Conservation (phyloP, 306 rosid genomes). For the Corylus avellana region DNA sequence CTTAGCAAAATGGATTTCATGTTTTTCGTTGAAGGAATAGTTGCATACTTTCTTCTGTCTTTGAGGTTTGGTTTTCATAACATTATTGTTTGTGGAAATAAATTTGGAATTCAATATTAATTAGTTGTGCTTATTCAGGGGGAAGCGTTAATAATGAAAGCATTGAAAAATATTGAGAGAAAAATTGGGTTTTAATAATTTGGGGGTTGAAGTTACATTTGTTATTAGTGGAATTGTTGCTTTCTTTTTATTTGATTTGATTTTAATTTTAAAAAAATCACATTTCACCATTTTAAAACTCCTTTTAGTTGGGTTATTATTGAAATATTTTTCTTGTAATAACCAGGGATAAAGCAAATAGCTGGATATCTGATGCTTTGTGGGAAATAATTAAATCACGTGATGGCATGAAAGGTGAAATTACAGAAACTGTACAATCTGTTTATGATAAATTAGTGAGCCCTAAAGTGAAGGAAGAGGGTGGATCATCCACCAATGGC, state of each 20-base stretch:
- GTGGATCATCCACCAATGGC: slow-evolving; percentile 28
- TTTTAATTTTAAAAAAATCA: background rate
- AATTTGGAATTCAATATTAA: background rate
- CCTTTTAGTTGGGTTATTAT: background rate
- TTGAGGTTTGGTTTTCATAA: background rate
- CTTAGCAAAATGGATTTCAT: background rate
- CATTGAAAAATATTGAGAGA: background rate
- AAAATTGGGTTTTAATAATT: background rate
- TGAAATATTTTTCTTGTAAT: background rate
- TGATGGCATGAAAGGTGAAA: slow-evolving; percentile 78
- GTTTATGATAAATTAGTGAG: slow-evolving; percentile 62
- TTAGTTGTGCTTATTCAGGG: background rate
- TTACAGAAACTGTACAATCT: slow-evolving; percentile 72
- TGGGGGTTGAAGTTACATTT: background rate
- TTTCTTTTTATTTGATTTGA: background rate
- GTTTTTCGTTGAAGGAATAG: background rate
- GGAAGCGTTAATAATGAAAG: background rate
- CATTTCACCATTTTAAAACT: background rate
- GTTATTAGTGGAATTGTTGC: background rate
- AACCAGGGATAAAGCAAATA: slow-evolving; percentile 66
- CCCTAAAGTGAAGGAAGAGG: slow-evolving; percentile 51
- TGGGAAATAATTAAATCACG: slow-evolving; percentile 81
- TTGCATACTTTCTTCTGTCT: background rate
- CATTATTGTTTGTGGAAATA: background rate
- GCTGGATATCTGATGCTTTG: slow-evolving; percentile 71